Evolutionary conservation across 495 filamentous ascomycete genomes (phyloP).

Genomic region (Tuber aestivum): DNA sequence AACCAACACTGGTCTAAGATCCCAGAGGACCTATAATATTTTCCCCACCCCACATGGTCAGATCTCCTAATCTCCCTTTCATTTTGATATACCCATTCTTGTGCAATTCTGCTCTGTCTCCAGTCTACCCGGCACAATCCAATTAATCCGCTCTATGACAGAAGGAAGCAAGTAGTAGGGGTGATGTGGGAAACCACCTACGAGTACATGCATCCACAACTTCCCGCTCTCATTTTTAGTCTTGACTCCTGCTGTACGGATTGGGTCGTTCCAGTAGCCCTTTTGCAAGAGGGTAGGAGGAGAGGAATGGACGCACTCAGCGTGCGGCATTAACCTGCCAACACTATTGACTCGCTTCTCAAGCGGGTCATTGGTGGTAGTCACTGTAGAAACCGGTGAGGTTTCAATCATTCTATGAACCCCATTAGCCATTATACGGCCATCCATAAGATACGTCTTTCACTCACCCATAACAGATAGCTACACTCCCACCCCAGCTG

Average conservation of each 20-base stretch:
- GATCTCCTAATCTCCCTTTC: slow-evolving; percentile 74
- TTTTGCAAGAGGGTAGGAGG: slow-evolving; percentile 59
- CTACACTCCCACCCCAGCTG: slow-evolving; percentile 17
- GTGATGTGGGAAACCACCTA: slow-evolving; percentile 34
- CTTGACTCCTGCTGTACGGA: slow-evolving; percentile 65
- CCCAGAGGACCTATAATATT: slow-evolving; percentile 57
- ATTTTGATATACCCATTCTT: slow-evolving; percentile 59
- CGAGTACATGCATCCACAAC: slow-evolving; percentile 67
- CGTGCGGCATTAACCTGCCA: slow-evolving; percentile 73
- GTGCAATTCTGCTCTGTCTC: slow-evolving; percentile 90
- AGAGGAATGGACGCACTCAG: slow-evolving; percentile 44
- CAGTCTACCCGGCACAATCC: slow-evolving; percentile 52
- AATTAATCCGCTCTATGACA: not conserved
- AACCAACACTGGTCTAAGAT: not conserved
- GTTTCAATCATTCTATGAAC: slow-evolving; percentile 81
- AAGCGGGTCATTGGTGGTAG: slow-evolving; percentile 71
- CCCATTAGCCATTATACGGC: not conserved
- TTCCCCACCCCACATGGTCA: slow-evolving; percentile 89
- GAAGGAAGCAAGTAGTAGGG: not conserved
- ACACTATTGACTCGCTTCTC: slow-evolving; percentile 70
- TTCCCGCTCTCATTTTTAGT: slow-evolving; percentile 55
- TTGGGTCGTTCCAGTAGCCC: slow-evolving; percentile 74
- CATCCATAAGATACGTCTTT: not conserved
- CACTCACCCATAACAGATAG: slow-evolving; percentile 73
- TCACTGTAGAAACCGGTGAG: slow-evolving; percentile 74